Base-by-base conservation (phyloP, 805 yeast genomes). In the Tetrapisispora nanseiensis region DNA sequence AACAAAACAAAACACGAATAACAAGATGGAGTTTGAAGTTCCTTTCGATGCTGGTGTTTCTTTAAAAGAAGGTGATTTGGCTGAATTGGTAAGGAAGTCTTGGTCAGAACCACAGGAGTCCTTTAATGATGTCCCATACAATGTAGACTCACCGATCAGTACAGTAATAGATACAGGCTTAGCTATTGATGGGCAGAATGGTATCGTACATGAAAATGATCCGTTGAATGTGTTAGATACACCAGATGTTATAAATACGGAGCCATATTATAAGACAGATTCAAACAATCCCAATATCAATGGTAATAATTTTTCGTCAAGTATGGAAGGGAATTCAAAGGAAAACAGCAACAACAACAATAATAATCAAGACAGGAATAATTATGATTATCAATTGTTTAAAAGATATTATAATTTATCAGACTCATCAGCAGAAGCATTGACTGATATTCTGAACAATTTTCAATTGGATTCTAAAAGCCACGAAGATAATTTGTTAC, bases 81-180 rank as follows among this genome's bases (percentile, higher is more conserved):
- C 56, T 1, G 54, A 52, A 33, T 61, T 63, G 7, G 51, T 60
- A 6, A 50, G 60, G 39, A 60, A 56, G 33, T 59, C 65, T 19
- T 60, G 65, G 65, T 55, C 60, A 3, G 62, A 55, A 37, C 45
- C 54, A 20, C 55, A 51, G 31, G 50, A 44, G 4, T 38, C 42
- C 24, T 30, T 36, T 1, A 31, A 28, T 6, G 20, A 22, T 15
- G 16, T 35, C 6, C 11, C 36, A 4, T 28, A 31, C 19, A 18
- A 28, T 10, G 21, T 43, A 26, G 34, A 39, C 12, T 52, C 57
- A 1, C 57, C 56, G 8, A 54, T 54, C 8, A 46, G 49, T 12
- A 51, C 54, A 3, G 52, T 51, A 3, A 37, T 45, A 11, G 41
- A 39, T 22, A 22, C 27, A 4, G 29, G 19, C 29, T 33, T 33